Conservation (phyloP, 257 asterid genomes). For the Echium plantagineum region DNA sequence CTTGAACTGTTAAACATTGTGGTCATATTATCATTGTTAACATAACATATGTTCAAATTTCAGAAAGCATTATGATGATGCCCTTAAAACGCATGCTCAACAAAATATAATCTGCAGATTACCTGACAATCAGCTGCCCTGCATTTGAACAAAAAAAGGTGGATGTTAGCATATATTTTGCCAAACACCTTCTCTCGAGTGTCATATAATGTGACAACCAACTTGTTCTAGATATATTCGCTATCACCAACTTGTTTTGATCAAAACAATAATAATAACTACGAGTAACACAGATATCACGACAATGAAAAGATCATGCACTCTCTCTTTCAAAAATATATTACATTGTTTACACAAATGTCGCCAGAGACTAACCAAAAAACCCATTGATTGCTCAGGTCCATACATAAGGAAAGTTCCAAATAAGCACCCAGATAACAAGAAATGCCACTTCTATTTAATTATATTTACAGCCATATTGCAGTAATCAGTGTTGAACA, state of each 20-base stretch:
- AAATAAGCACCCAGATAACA: not conserved
- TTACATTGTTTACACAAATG: too few relatives aligned
- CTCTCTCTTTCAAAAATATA: too few relatives aligned
- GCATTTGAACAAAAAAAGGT: slow-evolving; percentile 27
- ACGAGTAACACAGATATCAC: not conserved
- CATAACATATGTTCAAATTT: not conserved
- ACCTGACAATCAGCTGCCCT: slow-evolving; percentile 95
- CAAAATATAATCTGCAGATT: slow-evolving; percentile 8
- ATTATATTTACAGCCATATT: not conserved
- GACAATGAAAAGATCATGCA: too few relatives aligned
- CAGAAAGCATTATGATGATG: too few relatives aligned
- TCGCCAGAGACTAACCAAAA: too few relatives aligned
- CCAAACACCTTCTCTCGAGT: slow-evolving; percentile 1
- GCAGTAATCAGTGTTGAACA: not conserved
- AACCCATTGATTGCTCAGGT: not conserved
- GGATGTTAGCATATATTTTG: slow-evolving; percentile 16
- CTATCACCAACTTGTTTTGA: not conserved
- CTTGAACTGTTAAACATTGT: too few relatives aligned
- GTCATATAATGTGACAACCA: not conserved
- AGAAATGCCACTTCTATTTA: not conserved
- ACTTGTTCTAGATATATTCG: not conserved
- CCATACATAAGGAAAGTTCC: not conserved
- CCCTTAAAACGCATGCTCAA: not conserved
- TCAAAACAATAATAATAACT: not conserved
- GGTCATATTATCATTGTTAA: not conserved